Evolutionary conservation across 257 asterid genomes (phyloP).

Genomic region (Vinca minor): DNA sequence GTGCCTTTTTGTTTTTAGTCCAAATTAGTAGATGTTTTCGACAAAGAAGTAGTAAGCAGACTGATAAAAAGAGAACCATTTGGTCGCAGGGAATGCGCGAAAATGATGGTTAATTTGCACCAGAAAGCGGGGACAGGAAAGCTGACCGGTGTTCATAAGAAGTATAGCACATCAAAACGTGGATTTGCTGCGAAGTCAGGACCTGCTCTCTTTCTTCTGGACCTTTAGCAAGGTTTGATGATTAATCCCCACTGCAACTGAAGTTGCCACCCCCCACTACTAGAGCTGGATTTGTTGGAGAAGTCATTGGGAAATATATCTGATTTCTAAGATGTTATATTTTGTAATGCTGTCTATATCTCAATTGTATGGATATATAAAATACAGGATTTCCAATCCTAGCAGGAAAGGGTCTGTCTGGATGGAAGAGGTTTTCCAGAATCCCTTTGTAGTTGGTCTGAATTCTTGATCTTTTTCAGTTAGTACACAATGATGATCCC

Average conservation of each 20-base stretch:
- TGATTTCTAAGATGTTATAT: background rate
- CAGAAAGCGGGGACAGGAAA: constrained; percentile 32
- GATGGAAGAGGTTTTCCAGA: background rate
- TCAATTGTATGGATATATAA: background rate
- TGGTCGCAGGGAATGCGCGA: constrained; percentile 37
- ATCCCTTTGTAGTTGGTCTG: background rate
- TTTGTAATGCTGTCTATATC: too few species aligned
- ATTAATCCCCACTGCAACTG: too few species aligned
- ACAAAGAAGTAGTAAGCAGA: too few species aligned
- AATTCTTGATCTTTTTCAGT: background rate
- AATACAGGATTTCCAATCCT: too few species aligned
- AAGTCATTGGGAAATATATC: background rate
- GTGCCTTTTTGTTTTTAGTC: too few species aligned
- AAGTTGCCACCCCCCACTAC: constrained; percentile 26
- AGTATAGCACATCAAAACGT: constrained; percentile 32
- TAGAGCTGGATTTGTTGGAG: too few species aligned
- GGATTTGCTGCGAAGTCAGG: constrained; percentile 31
- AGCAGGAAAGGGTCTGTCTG: too few species aligned
- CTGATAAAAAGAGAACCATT: background rate
- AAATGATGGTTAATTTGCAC: constrained; percentile 34
- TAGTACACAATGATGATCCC: too few species aligned
- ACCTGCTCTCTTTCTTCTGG: constrained; percentile 25
- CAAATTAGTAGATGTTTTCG: too few species aligned
- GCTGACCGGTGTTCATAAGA: constrained; percentile 28
- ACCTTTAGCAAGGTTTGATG: too few species aligned